phyloP scores from a whole-genome alignment of 1,139 yeast species.

The Scheffersomyces titani region DNA sequence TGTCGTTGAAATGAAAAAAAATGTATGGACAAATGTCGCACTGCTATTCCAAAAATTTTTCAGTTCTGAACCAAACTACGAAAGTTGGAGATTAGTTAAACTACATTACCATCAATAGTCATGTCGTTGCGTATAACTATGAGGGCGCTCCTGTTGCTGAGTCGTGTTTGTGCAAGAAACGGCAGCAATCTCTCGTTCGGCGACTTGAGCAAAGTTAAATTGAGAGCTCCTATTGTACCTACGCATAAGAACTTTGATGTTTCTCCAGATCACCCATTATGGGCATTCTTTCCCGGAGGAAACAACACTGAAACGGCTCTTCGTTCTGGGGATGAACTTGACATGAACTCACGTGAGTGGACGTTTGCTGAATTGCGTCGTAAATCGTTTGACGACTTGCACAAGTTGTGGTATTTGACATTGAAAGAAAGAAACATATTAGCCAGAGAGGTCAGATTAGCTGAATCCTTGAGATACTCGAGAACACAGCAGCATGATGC shows the following conservation, averaged over 20 bases:
- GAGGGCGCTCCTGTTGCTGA: conserved; percentile 17
- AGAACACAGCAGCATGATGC: conserved; percentile 27
- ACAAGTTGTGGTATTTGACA: conserved; percentile 85
- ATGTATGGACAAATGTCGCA: conserved; percentile 1
- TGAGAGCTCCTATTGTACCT: conserved; percentile 88
- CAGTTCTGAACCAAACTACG: neutral
- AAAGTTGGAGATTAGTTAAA: neutral
- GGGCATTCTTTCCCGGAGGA: conserved; percentile 83
- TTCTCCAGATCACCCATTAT: conserved; percentile 86
- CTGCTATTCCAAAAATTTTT: neutral
- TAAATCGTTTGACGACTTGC: conserved; percentile 89
- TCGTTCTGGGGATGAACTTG: conserved; percentile 60
- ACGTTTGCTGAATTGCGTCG: conserved; percentile 83
- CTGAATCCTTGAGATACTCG: conserved; percentile 28
- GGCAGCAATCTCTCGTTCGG: conserved; percentile 31
- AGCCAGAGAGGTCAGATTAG: conserved; percentile 68
- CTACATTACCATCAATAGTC: neutral
- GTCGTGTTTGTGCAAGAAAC: conserved; percentile 10
- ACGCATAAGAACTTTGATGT: conserved; percentile 70
- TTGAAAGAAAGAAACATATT: conserved; percentile 80
- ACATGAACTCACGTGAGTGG: conserved; percentile 76
- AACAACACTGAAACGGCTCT: conserved; percentile 49
- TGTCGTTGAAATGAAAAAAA: neutral
- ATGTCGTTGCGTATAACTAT: neutral
- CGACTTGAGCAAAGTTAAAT: conserved; percentile 34